Percentiles rank a stretch among this genome's conserved stretches.
These are phyloP conservation scores for Quercus agrifolia DNA, from an alignment of 306 rosid species.

Conservation along the genomic window DNA sequence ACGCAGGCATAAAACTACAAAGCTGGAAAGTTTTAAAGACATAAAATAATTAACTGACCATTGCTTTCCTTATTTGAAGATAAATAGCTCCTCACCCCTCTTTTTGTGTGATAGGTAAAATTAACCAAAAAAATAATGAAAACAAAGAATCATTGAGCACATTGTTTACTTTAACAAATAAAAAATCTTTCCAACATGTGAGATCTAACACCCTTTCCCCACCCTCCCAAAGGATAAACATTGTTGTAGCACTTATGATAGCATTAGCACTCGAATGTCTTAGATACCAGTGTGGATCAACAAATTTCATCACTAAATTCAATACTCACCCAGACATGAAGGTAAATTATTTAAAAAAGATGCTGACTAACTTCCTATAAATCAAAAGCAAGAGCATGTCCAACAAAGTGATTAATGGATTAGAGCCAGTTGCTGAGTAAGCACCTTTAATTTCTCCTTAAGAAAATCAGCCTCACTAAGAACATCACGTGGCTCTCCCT, in stretches of 20 bases:
- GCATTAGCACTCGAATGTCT: neutral
- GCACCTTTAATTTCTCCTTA: slow-evolving; percentile 87
- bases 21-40: neutral
- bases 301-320: neutral
- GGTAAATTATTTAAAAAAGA: slow-evolving; percentile 6
- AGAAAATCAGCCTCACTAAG: slow-evolving; percentile 92
- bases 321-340: neutral
- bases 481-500: slow-evolving; percentile 75
- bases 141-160: neutral
- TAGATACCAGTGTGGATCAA: neutral
- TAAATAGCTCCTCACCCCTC: neutral
- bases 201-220: neutral
- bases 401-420: slow-evolving; percentile 12
- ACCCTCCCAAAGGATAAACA: neutral
- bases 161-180: neutral
- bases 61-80: neutral
- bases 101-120: too few species aligned
- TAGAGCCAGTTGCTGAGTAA: slow-evolving; percentile 14
- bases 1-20: neutral
- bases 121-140: too few species aligned
- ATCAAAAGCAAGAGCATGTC: neutral
- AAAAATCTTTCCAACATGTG: neutral
- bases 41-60: neutral
- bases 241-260: neutral
- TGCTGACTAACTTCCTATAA: neutral